Conservation (phyloP, 768 basidiomycete species). For the Multifurca ochricompacta region DNA sequence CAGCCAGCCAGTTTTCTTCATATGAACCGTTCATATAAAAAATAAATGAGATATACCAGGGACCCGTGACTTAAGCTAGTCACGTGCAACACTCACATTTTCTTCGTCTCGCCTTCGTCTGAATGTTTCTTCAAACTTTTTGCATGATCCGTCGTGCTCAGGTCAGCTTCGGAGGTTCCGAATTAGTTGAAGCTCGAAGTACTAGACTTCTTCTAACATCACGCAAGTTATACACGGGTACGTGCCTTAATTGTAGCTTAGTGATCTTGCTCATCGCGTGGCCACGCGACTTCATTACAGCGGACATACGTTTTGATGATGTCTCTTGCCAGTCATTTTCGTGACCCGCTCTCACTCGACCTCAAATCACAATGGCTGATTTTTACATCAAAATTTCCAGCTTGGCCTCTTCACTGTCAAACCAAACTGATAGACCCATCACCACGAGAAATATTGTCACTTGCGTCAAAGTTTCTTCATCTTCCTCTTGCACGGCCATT, state of each 20-base stretch:
- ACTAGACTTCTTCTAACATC: too few relatives aligned
- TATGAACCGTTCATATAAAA: too few relatives aligned
- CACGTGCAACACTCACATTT: too few relatives aligned
- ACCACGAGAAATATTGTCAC: slow-evolving; percentile 20
- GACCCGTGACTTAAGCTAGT: too few relatives aligned
- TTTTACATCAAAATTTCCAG: slow-evolving; percentile 4
- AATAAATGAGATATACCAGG: too few relatives aligned
- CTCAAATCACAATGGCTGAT: slow-evolving; percentile 5
- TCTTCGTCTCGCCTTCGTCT: too few relatives aligned
- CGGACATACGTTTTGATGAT: neutral
- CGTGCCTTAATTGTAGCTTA: neutral
- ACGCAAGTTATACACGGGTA: neutral
- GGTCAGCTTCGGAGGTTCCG: too few relatives aligned
- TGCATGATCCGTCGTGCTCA: too few relatives aligned
- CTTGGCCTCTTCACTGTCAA: neutral
- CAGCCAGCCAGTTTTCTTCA: too few relatives aligned
- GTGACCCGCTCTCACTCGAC: slow-evolving; percentile 12
- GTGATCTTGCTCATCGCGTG: neutral
- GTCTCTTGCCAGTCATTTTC: slow-evolving; percentile 1
- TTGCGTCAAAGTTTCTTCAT: slow-evolving; percentile 53
- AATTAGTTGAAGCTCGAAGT: too few relatives aligned
- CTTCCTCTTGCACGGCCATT: slow-evolving; percentile 48
- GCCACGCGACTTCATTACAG: neutral
- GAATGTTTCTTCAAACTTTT: too few relatives aligned
- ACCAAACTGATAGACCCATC: neutral